These are phyloP conservation scores for Penicillium aurantiogriseum DNA, from an alignment of 2,329 filamentous ascomycete species.

Conservation along the genomic window DNA sequence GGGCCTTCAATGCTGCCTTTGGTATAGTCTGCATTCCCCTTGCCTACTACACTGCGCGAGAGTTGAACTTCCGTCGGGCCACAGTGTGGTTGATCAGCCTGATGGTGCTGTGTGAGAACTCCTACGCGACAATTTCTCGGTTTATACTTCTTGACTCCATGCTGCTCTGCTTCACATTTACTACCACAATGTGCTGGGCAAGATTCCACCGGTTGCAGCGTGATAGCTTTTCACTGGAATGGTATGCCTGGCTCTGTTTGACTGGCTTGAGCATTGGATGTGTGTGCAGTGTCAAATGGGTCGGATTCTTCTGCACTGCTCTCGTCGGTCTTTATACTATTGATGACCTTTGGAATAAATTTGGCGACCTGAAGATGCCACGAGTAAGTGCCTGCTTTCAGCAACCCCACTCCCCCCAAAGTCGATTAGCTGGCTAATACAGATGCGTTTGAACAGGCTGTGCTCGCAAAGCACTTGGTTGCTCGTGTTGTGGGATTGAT, in stretches of 20 bases:
- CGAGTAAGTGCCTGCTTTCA: conserved; percentile 53
- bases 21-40: conserved; percentile 88
- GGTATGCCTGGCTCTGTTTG: conserved; percentile 92
- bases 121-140: conserved; percentile 96
- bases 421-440: not conserved
- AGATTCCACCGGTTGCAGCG: conserved; percentile 89
- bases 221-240: conserved; percentile 83
- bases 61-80: conserved; percentile 79
- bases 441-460: conserved; percentile 47
- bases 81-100: conserved; percentile 93
- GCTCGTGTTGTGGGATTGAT: conserved; percentile 85
- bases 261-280: conserved; percentile 95
- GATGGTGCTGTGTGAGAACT: conserved; percentile 99
- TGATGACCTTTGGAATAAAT: conserved; percentile 97
- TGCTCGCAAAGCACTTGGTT: conserved; percentile 72
- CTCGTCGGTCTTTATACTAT: conserved; percentile 93
- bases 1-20: conserved; percentile 93
- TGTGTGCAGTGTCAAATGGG: conserved; percentile 97
- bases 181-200: conserved; percentile 94
- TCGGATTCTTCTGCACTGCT: conserved; percentile 92
- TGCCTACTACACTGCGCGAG: conserved; percentile 91
- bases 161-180: conserved; percentile 98
- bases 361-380: conserved; percentile 89
- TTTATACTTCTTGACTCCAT: conserved; percentile 99
- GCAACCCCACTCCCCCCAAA: not conserved